phyloP scores from a whole-genome alignment of 257 asterid genomes.

The Petunia axillaris region DNA sequence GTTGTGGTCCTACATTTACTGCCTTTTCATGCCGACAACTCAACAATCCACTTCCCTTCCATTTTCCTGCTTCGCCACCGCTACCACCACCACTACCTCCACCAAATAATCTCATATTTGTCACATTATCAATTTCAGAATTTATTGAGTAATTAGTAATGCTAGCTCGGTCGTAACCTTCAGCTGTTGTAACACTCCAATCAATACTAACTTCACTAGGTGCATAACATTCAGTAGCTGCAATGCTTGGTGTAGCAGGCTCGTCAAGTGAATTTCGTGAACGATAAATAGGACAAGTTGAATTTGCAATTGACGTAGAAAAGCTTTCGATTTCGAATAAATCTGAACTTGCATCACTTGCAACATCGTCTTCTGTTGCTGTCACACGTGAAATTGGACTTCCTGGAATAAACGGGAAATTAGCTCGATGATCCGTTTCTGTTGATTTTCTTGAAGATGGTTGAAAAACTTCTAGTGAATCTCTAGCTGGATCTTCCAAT shows the following conservation, averaged over 20 bases:
- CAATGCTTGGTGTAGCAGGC: slow-evolving; percentile 71
- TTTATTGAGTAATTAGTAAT: slow-evolving; percentile 56
- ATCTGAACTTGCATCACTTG: slow-evolving; percentile 87
- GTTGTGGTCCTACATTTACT: slow-evolving; percentile 79
- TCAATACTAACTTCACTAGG: slow-evolving; percentile 88
- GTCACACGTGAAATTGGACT: slow-evolving; percentile 50
- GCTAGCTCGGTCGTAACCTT: slow-evolving; percentile 69
- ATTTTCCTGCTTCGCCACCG: slow-evolving; percentile 35
- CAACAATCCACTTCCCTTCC: slow-evolving; percentile 59
- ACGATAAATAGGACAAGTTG: slow-evolving; percentile 51
- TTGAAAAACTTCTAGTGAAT: slow-evolving; percentile 70
- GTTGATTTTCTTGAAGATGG: slow-evolving; percentile 45
- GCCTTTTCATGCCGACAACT: slow-evolving; percentile 89
- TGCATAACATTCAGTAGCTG: slow-evolving; percentile 77
- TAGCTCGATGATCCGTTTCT: slow-evolving; percentile 28
- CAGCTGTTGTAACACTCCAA: slow-evolving; percentile 96
- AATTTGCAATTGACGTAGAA: slow-evolving; percentile 66
- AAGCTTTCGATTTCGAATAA: slow-evolving; percentile 86
- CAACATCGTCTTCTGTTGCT: slow-evolving; percentile 60
- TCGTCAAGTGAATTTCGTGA: slow-evolving; percentile 73
- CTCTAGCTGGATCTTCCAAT: slow-evolving; percentile 60
- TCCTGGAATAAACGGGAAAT: slow-evolving; percentile 38
- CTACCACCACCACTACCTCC: slow-evolving; percentile 20
- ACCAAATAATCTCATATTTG: slow-evolving; percentile 37
- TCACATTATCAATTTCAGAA: slow-evolving; percentile 50